phyloP scores from a whole-genome alignment of 345 rosid genomes.

The thale cress (Arabidopsis thaliana) region TAIR10.1 NC_003070.9:17729501-17730000 shows the following conservation, averaged over 20 bases:
- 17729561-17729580: neutral
- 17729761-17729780: constrained; percentile 7
- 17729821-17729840: constrained; percentile 28
- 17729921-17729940: too few relatives aligned
- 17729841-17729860: neutral
- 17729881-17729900: neutral
- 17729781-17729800: neutral
- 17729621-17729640: too few relatives aligned
- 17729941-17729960: too few relatives aligned
- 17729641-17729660: too few relatives aligned
- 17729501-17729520: neutral
- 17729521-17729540: neutral
- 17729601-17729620: neutral
- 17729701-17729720: neutral
- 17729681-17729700: too few relatives aligned
- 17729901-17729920: too few relatives aligned
- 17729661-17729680: too few relatives aligned
- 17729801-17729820: neutral
- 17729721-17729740: constrained; percentile 3
- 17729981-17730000: too few relatives aligned
- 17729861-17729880: neutral
- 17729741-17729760: neutral
- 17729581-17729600: neutral
- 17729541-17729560: neutral
- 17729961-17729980: too few relatives aligned